phyloP scores from a whole-genome alignment of 1,284 basidiomycete species.

The Moesziomyces sp. region DNA sequence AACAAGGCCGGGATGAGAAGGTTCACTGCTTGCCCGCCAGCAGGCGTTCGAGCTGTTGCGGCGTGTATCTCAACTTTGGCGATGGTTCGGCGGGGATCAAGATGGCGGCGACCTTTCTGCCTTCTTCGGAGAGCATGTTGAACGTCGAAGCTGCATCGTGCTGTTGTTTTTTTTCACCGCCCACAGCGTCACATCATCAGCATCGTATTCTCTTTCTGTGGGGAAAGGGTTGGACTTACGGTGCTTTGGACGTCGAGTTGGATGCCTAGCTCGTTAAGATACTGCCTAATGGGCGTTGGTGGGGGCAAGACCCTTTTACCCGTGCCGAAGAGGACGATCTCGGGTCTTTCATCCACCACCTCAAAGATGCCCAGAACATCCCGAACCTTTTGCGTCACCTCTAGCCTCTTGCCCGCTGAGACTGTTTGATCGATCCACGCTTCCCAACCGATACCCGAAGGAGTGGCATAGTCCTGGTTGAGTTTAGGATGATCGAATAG shows the following conservation, averaged over 20 bases:
- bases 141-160: constrained; percentile 93
- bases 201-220: too few species aligned
- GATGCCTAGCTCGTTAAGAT: constrained; percentile 82
- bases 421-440: constrained; percentile 76
- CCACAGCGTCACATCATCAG: too few species aligned
- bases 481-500: constrained; percentile 85
- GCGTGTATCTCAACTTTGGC: constrained; percentile 15
- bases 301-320: constrained; percentile 79
- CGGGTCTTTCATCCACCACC: constrained; percentile 70
- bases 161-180: too few species aligned
- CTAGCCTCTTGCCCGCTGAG: constrained; percentile 10
- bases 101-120: constrained; percentile 87
- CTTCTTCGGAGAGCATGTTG: constrained; percentile 91
- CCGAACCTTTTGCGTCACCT: constrained; percentile 24
- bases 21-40: constrained; percentile 16
- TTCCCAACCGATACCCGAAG: constrained; percentile 68
- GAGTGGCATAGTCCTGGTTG: constrained; percentile 53
- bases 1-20: too few species aligned
- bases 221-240: constrained; percentile 71
- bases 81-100: constrained; percentile 73
- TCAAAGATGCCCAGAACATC: constrained; percentile 49
- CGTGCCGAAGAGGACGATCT: constrained; percentile 89
- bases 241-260: constrained; percentile 95
- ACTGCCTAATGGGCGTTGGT: constrained; percentile 76
- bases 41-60: constrained; percentile 23